Base-by-base conservation (phyloP, 768 basidiomycete species). In the Suillus variegatus region DNA sequence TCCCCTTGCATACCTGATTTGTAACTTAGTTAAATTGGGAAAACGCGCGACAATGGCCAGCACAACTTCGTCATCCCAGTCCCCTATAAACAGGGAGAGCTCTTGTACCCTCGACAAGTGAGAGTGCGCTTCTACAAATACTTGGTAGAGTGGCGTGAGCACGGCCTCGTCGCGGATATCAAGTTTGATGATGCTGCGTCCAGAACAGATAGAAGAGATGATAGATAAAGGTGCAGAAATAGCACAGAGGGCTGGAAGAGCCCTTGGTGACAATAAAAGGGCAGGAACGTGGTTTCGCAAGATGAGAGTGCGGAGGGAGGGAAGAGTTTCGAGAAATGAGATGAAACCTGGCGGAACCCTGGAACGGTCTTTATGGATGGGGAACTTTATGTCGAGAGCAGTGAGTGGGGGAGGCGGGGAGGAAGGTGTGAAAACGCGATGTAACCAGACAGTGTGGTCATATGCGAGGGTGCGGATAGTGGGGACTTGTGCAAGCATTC, bases 21-120 rank as follows among this genome's bases (percentile, higher is more conserved):
- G 77, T 22, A 85, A 73, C 47, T 76, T 75, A 20, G 73, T 72
- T 9, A 85, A 67, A 12, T 69, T 64, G 9, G 63, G 66, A 64
- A 84, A 82, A 44, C 81, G 75, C 57, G 74, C 71, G n/a, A 75
- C 74, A 32, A 82, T 68, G 6, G 81, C 82, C 47, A 81, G 77
- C 36, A 84, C 67, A 8, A 84, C 76, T 67, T 84, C 83, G 54
- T 80, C 75, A 64, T 84, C 82, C 84, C 84, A 85, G 60, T 72
- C 71, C 40, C 77, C 73, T 18, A 78, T 64, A 51, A 81, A 78
- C 10, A 79, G 71, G 40, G 80, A 71, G 16, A 78, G 68, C n/a
- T 76, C 75, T 25, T 73, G 65, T 10, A 76, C 73, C 16, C 67
- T 74, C 18, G 10, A 58, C 18, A 58, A 25, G 18, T 41, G 22